These are phyloP conservation scores for Lophiostoma macrostomum DNA, from an alignment of 495 filamentous ascomycete genomes.

Conservation along the genomic window DNA sequence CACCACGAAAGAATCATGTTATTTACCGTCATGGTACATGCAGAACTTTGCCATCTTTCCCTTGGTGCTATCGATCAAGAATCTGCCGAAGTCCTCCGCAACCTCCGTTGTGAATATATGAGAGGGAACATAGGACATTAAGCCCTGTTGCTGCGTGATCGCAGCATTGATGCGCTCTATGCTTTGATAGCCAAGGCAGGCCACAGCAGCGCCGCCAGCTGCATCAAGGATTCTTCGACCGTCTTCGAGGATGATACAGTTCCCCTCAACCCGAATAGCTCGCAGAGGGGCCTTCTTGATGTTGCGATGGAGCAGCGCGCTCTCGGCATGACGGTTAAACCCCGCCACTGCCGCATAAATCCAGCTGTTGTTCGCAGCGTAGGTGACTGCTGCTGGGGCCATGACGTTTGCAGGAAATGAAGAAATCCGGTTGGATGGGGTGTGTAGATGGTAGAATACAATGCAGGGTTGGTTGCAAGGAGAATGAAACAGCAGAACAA, in stretches of 20 bases:
- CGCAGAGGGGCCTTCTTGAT: too few relatives aligned
- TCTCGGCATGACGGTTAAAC: too few relatives aligned
- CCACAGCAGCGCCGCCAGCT: slow-evolving; percentile 42
- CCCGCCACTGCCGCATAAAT: too few relatives aligned
- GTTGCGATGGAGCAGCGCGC: slow-evolving; percentile 1
- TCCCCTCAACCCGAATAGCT: not conserved
- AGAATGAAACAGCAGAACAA: too few relatives aligned
- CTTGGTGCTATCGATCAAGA: slow-evolving; percentile 38
- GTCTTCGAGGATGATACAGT: slow-evolving; percentile 17
- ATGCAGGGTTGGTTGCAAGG: too few relatives aligned
- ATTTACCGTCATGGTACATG: slow-evolving; percentile 59
- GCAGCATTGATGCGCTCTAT: slow-evolving; percentile 29
- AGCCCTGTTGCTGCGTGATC: slow-evolving; percentile 10
- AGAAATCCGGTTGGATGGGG: too few relatives aligned
- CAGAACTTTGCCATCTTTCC: slow-evolving; percentile 43
- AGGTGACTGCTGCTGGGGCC: not conserved
- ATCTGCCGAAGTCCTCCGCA: slow-evolving; percentile 45
- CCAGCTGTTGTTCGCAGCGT: not conserved
- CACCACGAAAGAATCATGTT: not conserved
- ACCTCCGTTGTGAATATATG: slow-evolving; percentile 19
- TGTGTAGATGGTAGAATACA: too few relatives aligned
- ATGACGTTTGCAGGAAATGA: not conserved
- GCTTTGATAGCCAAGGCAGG: slow-evolving; percentile 41
- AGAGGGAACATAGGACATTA: slow-evolving; percentile 21
- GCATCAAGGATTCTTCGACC: slow-evolving; percentile 41